These are phyloP conservation scores for Phytophthora fragariae DNA, from an alignment of 352 stramenopile species.

Conservation along the genomic window DNA sequence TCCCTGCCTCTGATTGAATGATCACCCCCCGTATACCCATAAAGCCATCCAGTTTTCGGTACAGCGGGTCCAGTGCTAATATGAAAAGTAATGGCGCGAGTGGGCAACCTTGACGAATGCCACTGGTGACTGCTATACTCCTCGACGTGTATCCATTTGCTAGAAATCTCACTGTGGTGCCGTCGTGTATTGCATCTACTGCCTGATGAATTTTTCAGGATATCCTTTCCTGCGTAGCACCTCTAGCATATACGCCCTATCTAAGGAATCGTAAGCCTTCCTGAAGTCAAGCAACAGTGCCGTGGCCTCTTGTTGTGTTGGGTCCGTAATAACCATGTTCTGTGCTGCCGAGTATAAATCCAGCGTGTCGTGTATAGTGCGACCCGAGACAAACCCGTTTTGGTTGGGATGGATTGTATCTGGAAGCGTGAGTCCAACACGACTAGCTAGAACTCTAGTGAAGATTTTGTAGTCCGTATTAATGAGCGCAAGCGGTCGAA, in stretches of 20 bases:
- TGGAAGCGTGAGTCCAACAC: not conserved
- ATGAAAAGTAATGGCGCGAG: slow-evolving; percentile 15
- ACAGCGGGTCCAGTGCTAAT: slow-evolving; percentile 1
- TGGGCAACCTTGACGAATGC: not conserved
- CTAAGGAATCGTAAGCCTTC: slow-evolving; percentile 22
- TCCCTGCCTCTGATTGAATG: not conserved
- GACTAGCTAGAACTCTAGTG: slow-evolving; percentile 4
- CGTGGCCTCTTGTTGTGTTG: not conserved
- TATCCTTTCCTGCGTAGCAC: slow-evolving; percentile 1
- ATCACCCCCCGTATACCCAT: not conserved
- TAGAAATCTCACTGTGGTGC: slow-evolving; percentile 1
- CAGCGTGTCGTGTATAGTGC: not conserved
- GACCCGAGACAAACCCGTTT: slow-evolving; percentile 8
- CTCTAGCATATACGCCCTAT: not conserved
- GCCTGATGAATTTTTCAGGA: not conserved
- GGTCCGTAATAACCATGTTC: not conserved
- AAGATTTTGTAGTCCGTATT: slow-evolving; percentile 27
- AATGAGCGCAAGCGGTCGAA: slow-evolving; percentile 12
- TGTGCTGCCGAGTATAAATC: slow-evolving; percentile 4
- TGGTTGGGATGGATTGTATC: slow-evolving; percentile 4
- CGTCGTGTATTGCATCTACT: not conserved
- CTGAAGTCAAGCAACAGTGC: slow-evolving; percentile 18
- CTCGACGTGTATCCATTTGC: slow-evolving; percentile 9
- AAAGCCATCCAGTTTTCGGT: not conserved
- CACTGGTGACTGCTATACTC: not conserved